Conservation (phyloP, 148 eudicot genomes). For the Arctostaphylos glauca region DNA sequence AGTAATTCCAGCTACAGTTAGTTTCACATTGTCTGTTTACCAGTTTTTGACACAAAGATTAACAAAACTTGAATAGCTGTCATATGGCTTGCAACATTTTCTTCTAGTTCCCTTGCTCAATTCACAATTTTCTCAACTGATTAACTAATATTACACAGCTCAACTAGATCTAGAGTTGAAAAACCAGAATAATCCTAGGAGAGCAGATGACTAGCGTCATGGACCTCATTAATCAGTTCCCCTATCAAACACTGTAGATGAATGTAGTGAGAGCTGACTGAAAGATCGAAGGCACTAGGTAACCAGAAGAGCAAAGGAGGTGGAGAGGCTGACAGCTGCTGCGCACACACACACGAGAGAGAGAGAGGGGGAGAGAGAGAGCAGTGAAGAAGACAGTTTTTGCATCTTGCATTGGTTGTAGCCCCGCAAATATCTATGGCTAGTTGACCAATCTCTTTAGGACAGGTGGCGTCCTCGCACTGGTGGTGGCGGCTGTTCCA, state of each 20-base stretch:
- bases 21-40: background rate
- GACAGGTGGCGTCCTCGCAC: background rate
- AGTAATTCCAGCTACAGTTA: background rate
- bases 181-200: background rate
- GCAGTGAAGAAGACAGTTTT: too few species aligned
- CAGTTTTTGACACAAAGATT: background rate
- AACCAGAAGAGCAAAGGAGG: too few species aligned
- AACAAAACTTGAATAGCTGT: background rate
- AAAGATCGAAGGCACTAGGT: background rate
- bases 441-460: background rate
- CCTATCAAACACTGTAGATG: background rate
- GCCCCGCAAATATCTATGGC: background rate
- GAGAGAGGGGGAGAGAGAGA: too few species aligned
- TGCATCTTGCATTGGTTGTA: background rate
- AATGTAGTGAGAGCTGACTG: background rate
- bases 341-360: too few species aligned
- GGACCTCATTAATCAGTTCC: background rate
- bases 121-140: background rate
- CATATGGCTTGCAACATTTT: background rate
- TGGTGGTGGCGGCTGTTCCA: background rate
- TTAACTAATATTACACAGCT: background rate
- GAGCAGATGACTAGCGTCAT: background rate
- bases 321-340: too few species aligned
- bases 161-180: background rate
- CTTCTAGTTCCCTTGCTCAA: background rate